A percentile compares a stretch with the other conserved stretches of the same genome.
phyloP scores from a whole-genome alignment of 345 rosid species.

The Aquilaria malaccensis region DNA sequence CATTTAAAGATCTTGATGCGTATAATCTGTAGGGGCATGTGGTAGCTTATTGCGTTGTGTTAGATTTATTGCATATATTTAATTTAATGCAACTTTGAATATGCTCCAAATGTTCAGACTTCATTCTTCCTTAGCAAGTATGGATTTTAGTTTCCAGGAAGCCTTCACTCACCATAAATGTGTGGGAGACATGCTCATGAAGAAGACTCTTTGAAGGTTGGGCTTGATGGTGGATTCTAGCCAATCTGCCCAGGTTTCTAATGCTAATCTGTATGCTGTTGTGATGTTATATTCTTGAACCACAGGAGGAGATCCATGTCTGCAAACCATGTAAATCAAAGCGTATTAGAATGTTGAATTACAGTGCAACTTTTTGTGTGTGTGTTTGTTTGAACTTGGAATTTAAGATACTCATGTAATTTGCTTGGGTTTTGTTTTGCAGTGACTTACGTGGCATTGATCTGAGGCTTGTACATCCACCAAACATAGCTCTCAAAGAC shows the following conservation, averaged over 20 bases:
- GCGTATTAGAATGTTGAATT: background rate
- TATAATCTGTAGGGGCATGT: too few relatives aligned
- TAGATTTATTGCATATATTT: too few relatives aligned
- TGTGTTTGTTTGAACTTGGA: too few relatives aligned
- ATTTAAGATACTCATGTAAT: too few relatives aligned
- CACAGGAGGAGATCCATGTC: constrained; percentile 40
- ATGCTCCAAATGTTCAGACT: too few relatives aligned
- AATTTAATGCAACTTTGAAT: too few relatives aligned
- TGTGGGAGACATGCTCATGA: constrained; percentile 93
- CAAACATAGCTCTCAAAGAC: constrained; percentile 88
- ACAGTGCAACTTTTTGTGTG: too few relatives aligned
- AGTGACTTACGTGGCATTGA: constrained; percentile 72
- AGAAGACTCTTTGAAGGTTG: constrained; percentile 62
- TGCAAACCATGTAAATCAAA: constrained; percentile 17
- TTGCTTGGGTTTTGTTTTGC: too few relatives aligned
- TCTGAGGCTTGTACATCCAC: constrained; percentile 91
- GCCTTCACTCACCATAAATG: constrained; percentile 59
- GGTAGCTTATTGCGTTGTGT: too few relatives aligned
- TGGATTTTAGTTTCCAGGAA: too few relatives aligned
- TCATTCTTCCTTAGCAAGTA: too few relatives aligned
- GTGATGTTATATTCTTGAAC: constrained; percentile 62
- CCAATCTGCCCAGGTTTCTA: constrained; percentile 92
- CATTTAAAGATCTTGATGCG: too few relatives aligned
- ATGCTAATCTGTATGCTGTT: constrained; percentile 60
- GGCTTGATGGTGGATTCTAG: constrained; percentile 55